Conservation (phyloP, 2,329 filamentous ascomycete species). For the Phyllachora maydis region DNA sequence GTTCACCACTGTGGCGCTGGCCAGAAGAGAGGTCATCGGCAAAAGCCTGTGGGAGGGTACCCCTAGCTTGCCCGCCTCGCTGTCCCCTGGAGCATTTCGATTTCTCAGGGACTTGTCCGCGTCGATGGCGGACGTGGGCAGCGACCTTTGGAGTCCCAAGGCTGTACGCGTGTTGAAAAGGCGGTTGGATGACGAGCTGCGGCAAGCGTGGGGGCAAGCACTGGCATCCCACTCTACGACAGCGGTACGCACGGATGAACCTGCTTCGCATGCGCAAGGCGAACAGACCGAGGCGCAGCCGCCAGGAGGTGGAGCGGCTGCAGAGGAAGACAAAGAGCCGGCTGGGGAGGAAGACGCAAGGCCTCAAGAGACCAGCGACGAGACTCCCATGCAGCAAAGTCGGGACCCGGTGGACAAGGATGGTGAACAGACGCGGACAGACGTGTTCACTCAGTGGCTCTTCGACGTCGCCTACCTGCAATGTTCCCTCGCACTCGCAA, state of each 20-base stretch:
- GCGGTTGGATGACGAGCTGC: slow-evolving; percentile 28
- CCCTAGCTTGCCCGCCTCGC: slow-evolving; percentile 56
- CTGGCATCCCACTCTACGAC: slow-evolving; percentile 15
- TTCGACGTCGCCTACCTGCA: slow-evolving; percentile 36
- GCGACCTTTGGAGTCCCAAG: slow-evolving; percentile 62
- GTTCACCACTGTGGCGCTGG: slow-evolving; percentile 19
- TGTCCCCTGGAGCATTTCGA: slow-evolving; percentile 53
- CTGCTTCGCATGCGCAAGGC: slow-evolving; percentile 3
- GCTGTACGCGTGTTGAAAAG: slow-evolving; percentile 44
- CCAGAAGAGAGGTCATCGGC: slow-evolving; percentile 30
- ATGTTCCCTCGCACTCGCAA: slow-evolving; percentile 17
- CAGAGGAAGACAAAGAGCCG: background rate
- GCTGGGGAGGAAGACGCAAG: slow-evolving; percentile 4
- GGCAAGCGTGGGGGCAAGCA: slow-evolving; percentile 22
- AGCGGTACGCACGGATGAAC: too few species aligned
- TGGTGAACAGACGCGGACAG: slow-evolving; percentile 14
- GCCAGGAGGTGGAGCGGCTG: slow-evolving; percentile 3
- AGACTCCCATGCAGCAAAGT: too few species aligned
- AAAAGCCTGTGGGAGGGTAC: slow-evolving; percentile 63
- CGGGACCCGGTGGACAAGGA: too few species aligned
- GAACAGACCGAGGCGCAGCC: background rate
- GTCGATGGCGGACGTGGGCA: slow-evolving; percentile 48
- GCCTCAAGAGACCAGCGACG: slow-evolving; percentile 1
- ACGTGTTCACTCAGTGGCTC: slow-evolving; percentile 36
- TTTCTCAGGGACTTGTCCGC: slow-evolving; percentile 45